Base-by-base conservation (phyloP, 108 stramenopile species). In the Hondaea fermentalgiana region DNA sequence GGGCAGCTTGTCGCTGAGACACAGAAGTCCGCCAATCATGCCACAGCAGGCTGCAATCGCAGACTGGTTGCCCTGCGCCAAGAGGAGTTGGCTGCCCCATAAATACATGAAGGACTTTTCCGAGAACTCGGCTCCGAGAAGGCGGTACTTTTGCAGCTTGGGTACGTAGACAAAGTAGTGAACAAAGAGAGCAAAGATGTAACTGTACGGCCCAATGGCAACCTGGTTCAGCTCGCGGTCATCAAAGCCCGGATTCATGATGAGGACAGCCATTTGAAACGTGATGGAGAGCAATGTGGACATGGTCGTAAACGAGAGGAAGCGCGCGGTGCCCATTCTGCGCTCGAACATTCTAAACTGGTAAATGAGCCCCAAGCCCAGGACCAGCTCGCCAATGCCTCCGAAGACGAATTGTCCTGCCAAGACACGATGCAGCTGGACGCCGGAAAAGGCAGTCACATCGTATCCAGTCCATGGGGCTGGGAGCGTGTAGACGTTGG, bases 131-230 rank as follows among this genome's bases (percentile, higher is more conserved):
- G 51, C 49, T 1, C 76, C 76, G 0, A 83, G 6, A 3, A 83
- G 6, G n/a, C 49, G n/a, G 23, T 83, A 53, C 51, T 83, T 83
- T 23, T 83, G 76, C 51, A 83, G 25, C 5, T 83, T 83, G 23
- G 76, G 76, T 1, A 83, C 51, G 51, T 53, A 83, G 51, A 53
- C 51, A 23, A 83, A 83, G 51, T 83, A 83, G 25, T 83, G 76
- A 1, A 83, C 76, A 83, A 83, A 83, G 10, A 83, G 76, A 6
- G 76, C 45, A 53, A 83, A 83, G 51, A 83, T 83, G 76, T 53
- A 47, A 23, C 76, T 83, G 51, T 83, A 83, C 6, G 76, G 76
- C 19, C 76, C 76, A 12, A 53, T 12, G 6, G 76, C 49, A 12
- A 83, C 51, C 28, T 53, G 45, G 3, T 21, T 83, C 76, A 83